These are phyloP conservation scores for Cordyceps javanica DNA, from an alignment of 2,329 filamentous ascomycete species.

Conservation along the genomic window DNA sequence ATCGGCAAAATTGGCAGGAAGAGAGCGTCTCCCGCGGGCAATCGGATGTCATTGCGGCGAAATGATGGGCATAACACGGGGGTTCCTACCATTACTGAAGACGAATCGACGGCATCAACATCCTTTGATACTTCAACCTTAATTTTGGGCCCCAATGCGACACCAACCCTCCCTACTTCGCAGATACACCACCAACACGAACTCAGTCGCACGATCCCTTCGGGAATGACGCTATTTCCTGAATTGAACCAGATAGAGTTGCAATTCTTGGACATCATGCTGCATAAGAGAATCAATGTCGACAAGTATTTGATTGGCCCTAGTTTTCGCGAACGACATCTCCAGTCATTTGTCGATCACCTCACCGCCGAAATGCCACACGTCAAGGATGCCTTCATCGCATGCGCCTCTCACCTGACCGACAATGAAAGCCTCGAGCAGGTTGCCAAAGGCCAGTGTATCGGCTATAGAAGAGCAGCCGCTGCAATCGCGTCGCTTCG, in stretches of 20 bases:
- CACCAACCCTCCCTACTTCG: neutral
- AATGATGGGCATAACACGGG: neutral
- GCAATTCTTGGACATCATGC: conserved; percentile 8
- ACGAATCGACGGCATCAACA: neutral
- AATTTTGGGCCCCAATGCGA: neutral
- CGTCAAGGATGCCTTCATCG: conserved; percentile 13
- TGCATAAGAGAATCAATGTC: conserved; percentile 12
- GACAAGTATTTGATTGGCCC: conserved; percentile 14
- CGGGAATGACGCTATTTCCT: conserved; percentile 2
- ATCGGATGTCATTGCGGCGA: neutral
- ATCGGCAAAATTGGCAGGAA: neutral
- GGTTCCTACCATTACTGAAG: neutral
- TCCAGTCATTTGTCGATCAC: conserved; percentile 11
- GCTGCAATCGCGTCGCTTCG: conserved; percentile 10
- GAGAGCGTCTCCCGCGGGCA: neutral
- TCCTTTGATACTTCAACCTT: neutral
- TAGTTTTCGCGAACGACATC: conserved; percentile 11
- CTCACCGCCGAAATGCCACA: conserved; percentile 5
- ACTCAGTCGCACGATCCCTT: neutral
- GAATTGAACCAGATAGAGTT: conserved; percentile 11
- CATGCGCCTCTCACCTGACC: conserved; percentile 10
- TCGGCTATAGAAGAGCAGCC: conserved; percentile 13
- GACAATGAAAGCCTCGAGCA: conserved; percentile 7
- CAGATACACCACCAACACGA: neutral
- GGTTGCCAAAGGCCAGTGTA: conserved; percentile 5